Percentiles rank a stretch among this genome's conserved stretches.
Conservation (phyloP, 192 early-diverging fungal genomes). For the Rhizoclosmatium globosum region DNA sequence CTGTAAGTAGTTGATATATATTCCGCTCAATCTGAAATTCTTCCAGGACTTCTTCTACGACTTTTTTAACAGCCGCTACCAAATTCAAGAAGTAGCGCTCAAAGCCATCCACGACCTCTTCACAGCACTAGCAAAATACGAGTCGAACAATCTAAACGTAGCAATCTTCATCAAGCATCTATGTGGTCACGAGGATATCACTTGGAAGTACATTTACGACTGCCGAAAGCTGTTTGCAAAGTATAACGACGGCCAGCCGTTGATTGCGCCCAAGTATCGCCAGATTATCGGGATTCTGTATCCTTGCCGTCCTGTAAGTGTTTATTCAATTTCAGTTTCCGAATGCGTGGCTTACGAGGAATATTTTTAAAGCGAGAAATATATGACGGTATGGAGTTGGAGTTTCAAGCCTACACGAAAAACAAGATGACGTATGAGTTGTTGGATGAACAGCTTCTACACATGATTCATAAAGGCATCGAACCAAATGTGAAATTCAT, state of each 20-base stretch:
- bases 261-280: constrained; percentile 44
- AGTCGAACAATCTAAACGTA: constrained; percentile 28
- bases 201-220: constrained; percentile 61
- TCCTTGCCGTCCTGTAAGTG: constrained; percentile 51
- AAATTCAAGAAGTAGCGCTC: constrained; percentile 47
- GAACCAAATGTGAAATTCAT: constrained; percentile 57
- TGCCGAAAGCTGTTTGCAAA: constrained; percentile 44
- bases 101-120: constrained; percentile 61
- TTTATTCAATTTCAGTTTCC: not conserved
- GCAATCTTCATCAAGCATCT: constrained; percentile 52
- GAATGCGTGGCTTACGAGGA: not conserved
- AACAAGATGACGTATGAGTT: constrained; percentile 50
- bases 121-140: constrained; percentile 43
- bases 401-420: constrained; percentile 58
- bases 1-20: not conserved
- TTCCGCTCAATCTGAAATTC: not conserved
- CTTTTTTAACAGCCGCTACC: constrained; percentile 50
- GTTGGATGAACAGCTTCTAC: constrained; percentile 56
- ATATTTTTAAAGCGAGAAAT: constrained; percentile 43
- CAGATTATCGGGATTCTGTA: constrained; percentile 50
- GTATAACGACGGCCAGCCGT: constrained; percentile 32
- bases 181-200: constrained; percentile 50
- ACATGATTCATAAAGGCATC: constrained; percentile 51
- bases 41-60: constrained; percentile 59
- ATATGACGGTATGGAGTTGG: constrained; percentile 64